Conservation (phyloP, 805 yeast species). For the Saccharomyces cerevisiae region DNA sequence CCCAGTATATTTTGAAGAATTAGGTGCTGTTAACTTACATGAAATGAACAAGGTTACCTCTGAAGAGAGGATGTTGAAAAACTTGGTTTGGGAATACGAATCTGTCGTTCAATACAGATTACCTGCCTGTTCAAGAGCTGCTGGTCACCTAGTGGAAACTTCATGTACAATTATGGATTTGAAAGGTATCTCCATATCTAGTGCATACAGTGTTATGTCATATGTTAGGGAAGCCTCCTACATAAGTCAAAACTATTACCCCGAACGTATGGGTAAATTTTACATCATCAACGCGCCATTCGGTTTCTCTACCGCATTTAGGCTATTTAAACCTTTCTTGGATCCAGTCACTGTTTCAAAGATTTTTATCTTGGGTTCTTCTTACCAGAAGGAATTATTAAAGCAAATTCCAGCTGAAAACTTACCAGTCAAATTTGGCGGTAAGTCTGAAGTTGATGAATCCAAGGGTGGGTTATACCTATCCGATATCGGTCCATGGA, state of each 20-base stretch:
- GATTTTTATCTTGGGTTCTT: constrained; percentile 76
- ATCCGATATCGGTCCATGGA: constrained; percentile 96
- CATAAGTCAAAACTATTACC: constrained; percentile 95
- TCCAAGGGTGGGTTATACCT: constrained; percentile 74
- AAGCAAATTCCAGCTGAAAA: constrained; percentile 91
- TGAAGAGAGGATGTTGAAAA: constrained; percentile 91
- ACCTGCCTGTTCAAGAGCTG: constrained; percentile 88
- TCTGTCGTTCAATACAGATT: constrained; percentile 73
- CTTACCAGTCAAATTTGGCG: constrained; percentile 88
- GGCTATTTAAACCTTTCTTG: constrained; percentile 82
- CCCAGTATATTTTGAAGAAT: constrained; percentile 89
- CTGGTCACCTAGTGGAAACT: constrained; percentile 76
- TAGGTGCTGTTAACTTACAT: constrained; percentile 80
- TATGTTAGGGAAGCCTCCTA: constrained; percentile 89
- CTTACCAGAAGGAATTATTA: constrained; percentile 72
- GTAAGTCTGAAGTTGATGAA: constrained; percentile 56
- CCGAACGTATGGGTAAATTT: constrained; percentile 98
- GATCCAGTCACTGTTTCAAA: constrained; percentile 97
- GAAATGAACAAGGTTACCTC: constrained; percentile 91
- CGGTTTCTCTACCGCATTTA: constrained; percentile 92
- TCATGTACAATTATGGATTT: constrained; percentile 93
- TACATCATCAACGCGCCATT: constrained; percentile 94
- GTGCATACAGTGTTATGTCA: constrained; percentile 76
- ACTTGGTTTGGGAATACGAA: constrained; percentile 97
- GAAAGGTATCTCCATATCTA: constrained; percentile 81